Base-by-base conservation (phyloP, 768 basidiomycete genomes). In the Kwoniella sp. region DNA sequence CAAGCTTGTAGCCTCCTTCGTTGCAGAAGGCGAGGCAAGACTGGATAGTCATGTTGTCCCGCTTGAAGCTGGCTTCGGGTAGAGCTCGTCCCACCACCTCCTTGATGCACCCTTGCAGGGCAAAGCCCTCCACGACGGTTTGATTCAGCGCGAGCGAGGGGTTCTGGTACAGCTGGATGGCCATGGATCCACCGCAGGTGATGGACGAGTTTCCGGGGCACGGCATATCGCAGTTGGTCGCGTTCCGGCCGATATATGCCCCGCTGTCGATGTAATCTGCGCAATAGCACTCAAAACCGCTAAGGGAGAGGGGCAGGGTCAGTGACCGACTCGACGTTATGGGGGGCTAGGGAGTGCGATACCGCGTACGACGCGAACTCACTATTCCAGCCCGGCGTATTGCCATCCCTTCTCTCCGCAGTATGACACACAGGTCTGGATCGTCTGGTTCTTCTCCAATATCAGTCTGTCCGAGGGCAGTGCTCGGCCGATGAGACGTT, bases 81-180 rank as follows among this genome's bases (percentile, higher is more conserved):
- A 72, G 51, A 39, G 70, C 70, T 32, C 70, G 61, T 29, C 67
- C 67, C 14, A 26, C 20, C 6, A 62, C 60, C 48, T 62, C 60
- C 38, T 55, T 27, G 19, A 62, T 51, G 46, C 60, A 62, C 9
- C 51, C 60, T 17, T 40, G 31, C 19, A 20, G 37, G 23, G 39
- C 25, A 28, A 38, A 57, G n/a, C 34, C 31, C 27, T 52, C 50
- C 31, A 42, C 34, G 26, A 56, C 34, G 25, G 42, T 39, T 10
- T 23, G 5, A 20, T 22, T 27, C 22, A 37, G 40, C 7, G 51
- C 51, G 25, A 53, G 33, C 25, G 22, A 14, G 10, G 51, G 51
- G 55, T 61, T 61, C 20, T 39, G 14, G 41, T 57, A 61, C 2
- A 61, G 42, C 29, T 56, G 50, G n/a, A 60, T 9, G 12, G 40